A percentile compares a stretch with the other conserved stretches of the same genome.
These are phyloP conservation scores for Diaporthe nobilis DNA, from an alignment of 2,329 filamentous ascomycete species.

Conservation along the genomic window DNA sequence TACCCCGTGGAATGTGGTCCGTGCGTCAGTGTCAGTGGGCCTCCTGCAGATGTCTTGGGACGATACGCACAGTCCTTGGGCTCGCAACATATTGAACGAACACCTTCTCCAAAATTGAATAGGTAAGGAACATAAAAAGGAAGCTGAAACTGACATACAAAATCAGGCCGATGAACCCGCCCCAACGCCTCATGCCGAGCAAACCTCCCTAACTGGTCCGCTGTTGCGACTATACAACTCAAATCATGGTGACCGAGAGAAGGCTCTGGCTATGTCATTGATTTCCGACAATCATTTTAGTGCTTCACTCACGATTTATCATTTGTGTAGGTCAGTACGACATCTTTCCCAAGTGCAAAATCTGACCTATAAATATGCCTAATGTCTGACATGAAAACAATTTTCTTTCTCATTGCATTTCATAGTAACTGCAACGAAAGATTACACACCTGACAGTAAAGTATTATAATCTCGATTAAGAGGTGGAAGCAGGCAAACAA, in stretches of 20 bases:
- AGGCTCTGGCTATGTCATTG: neutral
- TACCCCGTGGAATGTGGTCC: neutral
- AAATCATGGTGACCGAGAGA: neutral
- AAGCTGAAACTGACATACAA: no score
- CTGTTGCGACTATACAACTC: neutral
- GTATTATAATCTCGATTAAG: neutral
- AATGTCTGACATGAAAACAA: neutral
- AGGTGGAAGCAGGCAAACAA: neutral
- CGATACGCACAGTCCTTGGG: neutral
- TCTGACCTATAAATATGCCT: neutral
- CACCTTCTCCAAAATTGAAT: neutral
- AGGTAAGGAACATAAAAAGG: neutral
- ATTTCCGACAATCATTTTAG: neutral
- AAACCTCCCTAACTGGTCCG: neutral
- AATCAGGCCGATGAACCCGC: neutral
- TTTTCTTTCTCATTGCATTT: neutral
- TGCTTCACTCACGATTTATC: neutral
- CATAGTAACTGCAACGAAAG: neutral
- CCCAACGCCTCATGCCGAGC: neutral
- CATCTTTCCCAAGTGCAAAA: neutral
- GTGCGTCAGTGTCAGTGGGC: neutral
- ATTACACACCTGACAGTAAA: neutral
- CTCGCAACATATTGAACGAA: neutral
- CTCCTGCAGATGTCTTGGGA: constrained; percentile 14
- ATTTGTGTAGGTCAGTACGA: rapidly evolving